Base-by-base conservation (phyloP, 257 asterid species). In the Przewalskia tangutica region DNA sequence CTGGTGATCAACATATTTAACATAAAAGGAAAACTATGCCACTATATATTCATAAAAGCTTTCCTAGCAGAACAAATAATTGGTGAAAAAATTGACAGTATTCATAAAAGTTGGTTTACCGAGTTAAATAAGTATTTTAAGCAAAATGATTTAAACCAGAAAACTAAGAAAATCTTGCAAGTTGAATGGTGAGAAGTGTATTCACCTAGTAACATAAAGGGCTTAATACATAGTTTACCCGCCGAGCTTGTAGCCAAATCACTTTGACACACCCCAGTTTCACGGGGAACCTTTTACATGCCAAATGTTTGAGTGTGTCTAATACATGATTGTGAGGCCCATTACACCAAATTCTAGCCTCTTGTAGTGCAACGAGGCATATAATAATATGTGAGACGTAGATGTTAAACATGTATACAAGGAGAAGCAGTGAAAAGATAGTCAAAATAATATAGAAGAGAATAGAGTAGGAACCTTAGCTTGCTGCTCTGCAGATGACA, bases 401-500 rank as follows among this genome's bases (percentile, higher is more conserved):
- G 20, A 65, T 14, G 23, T 17, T 34, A 13, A 34, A 8, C 1
- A 17, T 67, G 54, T 17, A 58, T 23, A 48, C 36, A 36, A 53
- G 6, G n/a, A 50, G 1, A 50, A 50, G 4, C n/a, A 27, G 62
- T 23, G 78, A 36, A 46, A 3, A 65, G 1, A 42, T 40, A 3
- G 7, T 17, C n/a, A 16, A 51, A 34, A 55, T 36, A 4, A 55
- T 18, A 50, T n/a, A 4, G 40, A 64, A 34, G 20, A 23, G 9
- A 68, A 65, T 40, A 40, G 34, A 40, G 9, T 0, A 0, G 9
- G n/a, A 68, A 89, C 92, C 92, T 90, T 90, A 66, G 87, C 82
- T 81, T 84, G 86, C 84, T 90, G 89, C 82, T 85, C 90, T 50
- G 78, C 85, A 42, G 65, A 56, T 16, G 89, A 77, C 38, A 76